These are phyloP conservation scores for Penicillium lividum DNA, from an alignment of 495 filamentous ascomycete genomes.

Conservation along the genomic window DNA sequence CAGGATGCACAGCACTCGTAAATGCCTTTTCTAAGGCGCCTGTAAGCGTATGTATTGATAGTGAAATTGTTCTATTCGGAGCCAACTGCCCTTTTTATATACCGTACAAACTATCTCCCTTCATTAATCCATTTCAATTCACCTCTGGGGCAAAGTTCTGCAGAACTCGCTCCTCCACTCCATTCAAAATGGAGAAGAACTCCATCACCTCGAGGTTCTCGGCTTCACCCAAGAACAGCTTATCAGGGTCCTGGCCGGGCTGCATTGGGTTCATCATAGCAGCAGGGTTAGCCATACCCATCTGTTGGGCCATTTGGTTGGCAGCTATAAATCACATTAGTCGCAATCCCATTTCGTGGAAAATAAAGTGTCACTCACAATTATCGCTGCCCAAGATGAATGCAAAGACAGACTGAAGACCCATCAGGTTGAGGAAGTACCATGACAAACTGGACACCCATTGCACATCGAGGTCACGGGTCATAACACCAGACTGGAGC, in stretches of 20 bases:
- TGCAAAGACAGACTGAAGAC: constrained; percentile 95
- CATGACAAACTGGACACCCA: constrained; percentile 98
- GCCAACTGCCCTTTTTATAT: constrained; percentile 11
- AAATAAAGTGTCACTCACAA: constrained; percentile 53
- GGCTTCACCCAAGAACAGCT: constrained; percentile 84
- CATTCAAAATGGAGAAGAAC: constrained; percentile 85
- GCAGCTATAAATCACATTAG: constrained; percentile 62
- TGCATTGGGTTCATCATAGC: constrained; percentile 76
- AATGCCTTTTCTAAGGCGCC: neutral
- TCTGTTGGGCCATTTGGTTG: constrained; percentile 91
- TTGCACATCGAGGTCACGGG: constrained; percentile 90
- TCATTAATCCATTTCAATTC: constrained; percentile 16
- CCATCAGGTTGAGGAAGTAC: constrained; percentile 98
- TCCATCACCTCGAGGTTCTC: constrained; percentile 95
- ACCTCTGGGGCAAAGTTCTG: constrained; percentile 38
- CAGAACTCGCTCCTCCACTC: constrained; percentile 81
- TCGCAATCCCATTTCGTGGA: neutral
- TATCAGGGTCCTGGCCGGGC: constrained; percentile 92
- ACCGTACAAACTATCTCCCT: constrained; percentile 8
- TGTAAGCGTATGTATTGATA: neutral
- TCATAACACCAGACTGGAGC: constrained; percentile 95
- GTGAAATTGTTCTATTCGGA: constrained; percentile 3
- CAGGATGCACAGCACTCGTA: neutral
- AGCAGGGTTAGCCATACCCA: constrained; percentile 76
- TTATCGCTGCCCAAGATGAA: constrained; percentile 96